Evolutionary conservation across 257 asterid genomes (phyloP).

Genomic region (Fraxinus cuspidata): DNA sequence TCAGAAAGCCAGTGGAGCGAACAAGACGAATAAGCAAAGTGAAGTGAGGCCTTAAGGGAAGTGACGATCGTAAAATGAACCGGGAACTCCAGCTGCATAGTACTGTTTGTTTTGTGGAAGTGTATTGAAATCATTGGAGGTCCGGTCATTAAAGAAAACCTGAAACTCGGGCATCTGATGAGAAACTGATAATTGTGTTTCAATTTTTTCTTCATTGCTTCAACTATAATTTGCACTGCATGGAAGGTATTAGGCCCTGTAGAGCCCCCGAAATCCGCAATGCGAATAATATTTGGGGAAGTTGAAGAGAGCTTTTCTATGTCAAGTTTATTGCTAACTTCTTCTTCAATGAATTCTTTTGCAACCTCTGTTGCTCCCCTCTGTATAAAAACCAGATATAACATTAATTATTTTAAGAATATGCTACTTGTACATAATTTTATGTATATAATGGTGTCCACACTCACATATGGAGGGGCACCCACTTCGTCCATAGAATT

Average conservation of each 20-base stretch:
- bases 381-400: neutral
- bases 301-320: too few species aligned
- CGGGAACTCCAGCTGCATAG: constrained; percentile 36
- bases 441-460: too few species aligned
- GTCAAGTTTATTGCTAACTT: neutral
- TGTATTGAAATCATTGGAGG: constrained; percentile 44
- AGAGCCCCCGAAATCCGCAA: constrained; percentile 38
- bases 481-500: too few species aligned
- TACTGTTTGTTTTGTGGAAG: constrained; percentile 25
- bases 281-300: neutral
- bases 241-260: constrained; percentile 38
- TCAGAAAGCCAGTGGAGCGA: constrained; percentile 43
- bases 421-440: too few species aligned
- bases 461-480: too few species aligned
- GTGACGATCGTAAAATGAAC: constrained; percentile 33
- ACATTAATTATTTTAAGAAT: too few species aligned
- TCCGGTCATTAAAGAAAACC: constrained; percentile 39
- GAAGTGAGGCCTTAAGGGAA: constrained; percentile 28
- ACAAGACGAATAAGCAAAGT: constrained; percentile 32
- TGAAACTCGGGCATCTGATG: constrained; percentile 23
- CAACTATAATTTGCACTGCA: constrained; percentile 22
- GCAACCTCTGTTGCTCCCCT: neutral
- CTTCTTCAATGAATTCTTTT: neutral
- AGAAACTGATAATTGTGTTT: neutral
- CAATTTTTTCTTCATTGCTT: constrained; percentile 20